Base-by-base conservation (phyloP, 495 filamentous ascomycete genomes). In the Hyaloscypha variabilis region DNA sequence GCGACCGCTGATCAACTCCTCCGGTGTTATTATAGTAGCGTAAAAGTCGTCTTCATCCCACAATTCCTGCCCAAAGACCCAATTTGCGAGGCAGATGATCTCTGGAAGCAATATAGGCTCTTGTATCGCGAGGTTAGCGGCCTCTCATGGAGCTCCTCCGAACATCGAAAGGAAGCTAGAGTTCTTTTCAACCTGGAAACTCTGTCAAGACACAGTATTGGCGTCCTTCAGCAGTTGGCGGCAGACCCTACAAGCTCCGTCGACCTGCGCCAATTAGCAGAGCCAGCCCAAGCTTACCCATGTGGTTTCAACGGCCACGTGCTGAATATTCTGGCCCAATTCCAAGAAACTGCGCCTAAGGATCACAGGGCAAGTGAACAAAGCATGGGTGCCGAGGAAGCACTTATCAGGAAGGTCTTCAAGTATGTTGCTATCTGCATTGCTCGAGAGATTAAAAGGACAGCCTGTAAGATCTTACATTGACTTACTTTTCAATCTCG, bases 341-440 rank as follows among this genome's bases (percentile, higher is more conserved):
- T 54, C 25, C 51, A 54, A 54, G 51, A 54, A 54, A 54, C 21
- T 24, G 25, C 17, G 8, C 51, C 51, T 25, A 54, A 28, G 25
- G 51, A 54, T 54, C 25, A 25, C 23, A 24, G 51, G 25, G 5
- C 21, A 8, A 28, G 25, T 17, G 21, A 28, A 8, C 19, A 54
- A 54, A 17, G 14, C 6, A 54, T 24, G 8, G 8, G 51, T 24
- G 25, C 23, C 25, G 51, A 54, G 51, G 51, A 54, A 54, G 21
- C 51, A 24, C 51, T 54, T 54, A 54, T 54, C 25, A 24, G 51
- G 51, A 54, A 54, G 51, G 14, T 54, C 25, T 54, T 54, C 25
- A 54, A 54, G 25, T 54, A 54, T 54, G 51, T 54, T 54, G 51
- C 51, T 54, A 54, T 24, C 51, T 54, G 51, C 51, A 25, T 54